Percentiles rank a stretch among this genome's conserved stretches.
phyloP scores from a whole-genome alignment of 805 yeast species.

The Zygotorulaspora chibaensis region DNA sequence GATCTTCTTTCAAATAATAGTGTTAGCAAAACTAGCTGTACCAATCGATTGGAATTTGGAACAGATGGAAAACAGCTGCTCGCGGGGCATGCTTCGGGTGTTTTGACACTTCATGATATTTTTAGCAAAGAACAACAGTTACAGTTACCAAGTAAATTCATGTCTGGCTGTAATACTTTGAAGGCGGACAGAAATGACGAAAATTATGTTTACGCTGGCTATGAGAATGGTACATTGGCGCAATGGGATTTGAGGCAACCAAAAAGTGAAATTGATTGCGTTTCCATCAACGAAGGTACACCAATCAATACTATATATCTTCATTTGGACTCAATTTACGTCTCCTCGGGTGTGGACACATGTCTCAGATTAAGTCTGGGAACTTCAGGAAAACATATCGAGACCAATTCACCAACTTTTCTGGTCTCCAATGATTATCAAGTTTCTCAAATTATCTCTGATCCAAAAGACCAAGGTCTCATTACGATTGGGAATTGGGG shows the following conservation, averaged over 20 bases:
- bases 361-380: conserved; percentile 10
- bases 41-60: conserved; percentile 45
- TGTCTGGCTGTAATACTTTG: conserved; percentile 24
- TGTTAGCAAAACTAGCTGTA: not conserved
- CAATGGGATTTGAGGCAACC: conserved; percentile 40
- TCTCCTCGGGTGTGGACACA: conserved; percentile 39
- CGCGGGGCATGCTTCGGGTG: conserved; percentile 42
- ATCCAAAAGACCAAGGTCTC: conserved; percentile 7
- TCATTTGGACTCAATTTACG: conserved; percentile 5
- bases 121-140: conserved; percentile 22
- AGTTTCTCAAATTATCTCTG: conserved; percentile 15
- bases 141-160: conserved; percentile 28
- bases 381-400: not conserved
- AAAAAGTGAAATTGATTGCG: conserved; percentile 11
- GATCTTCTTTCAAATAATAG: conserved; percentile 6
- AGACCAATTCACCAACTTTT: conserved; percentile 14
- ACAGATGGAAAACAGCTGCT: conserved; percentile 42
- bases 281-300: conserved; percentile 17
- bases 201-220: conserved; percentile 33
- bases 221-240: conserved; percentile 35
- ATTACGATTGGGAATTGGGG: conserved; percentile 22
- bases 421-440: conserved; percentile 21
- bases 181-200: conserved; percentile 1
- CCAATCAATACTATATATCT: conserved; percentile 22
- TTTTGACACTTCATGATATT: conserved; percentile 41